Percentiles rank a stretch among this genome's conserved stretches.
phyloP scores from a whole-genome alignment of 345 rosid genomes.

The Citrus hindsii region DNA sequence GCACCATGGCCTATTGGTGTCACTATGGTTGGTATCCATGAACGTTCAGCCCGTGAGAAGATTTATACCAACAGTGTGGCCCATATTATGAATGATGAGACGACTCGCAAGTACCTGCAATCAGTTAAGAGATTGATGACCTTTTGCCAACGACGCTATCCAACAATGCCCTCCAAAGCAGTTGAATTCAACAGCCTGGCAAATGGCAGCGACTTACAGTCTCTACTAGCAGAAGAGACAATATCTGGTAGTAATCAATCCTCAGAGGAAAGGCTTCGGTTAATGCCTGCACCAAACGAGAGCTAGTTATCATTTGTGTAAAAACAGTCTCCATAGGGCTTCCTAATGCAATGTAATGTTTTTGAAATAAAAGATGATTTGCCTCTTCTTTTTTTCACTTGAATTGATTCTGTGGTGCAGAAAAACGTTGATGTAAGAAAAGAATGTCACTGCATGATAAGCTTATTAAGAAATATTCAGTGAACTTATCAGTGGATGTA shows the following conservation, averaged over 20 bases:
- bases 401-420: background rate
- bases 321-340: background rate
- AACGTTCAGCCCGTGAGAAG: constrained; percentile 98
- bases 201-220: constrained; percentile 88
- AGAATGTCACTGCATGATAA: background rate
- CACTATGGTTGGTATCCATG: constrained; percentile 99
- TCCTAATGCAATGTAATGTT: background rate
- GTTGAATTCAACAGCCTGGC: constrained; percentile 98
- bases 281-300: constrained; percentile 70
- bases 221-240: constrained; percentile 78
- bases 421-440: background rate
- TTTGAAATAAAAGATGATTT: background rate
- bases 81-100: constrained; percentile 98
- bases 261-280: constrained; percentile 57
- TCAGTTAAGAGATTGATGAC: constrained; percentile 94
- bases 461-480: background rate
- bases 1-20: constrained; percentile 99
- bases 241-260: constrained; percentile 36
- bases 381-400: background rate
- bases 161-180: constrained; percentile 89
- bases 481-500: too few relatives aligned
- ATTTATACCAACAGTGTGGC: constrained; percentile 95
- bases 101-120: constrained; percentile 93
- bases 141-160: constrained; percentile 90
- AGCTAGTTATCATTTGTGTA: constrained; percentile 27